These are phyloP conservation scores for Cercospora zeae-maydis DNA, from an alignment of 2,329 filamentous ascomycete genomes.

Conservation along the genomic window DNA sequence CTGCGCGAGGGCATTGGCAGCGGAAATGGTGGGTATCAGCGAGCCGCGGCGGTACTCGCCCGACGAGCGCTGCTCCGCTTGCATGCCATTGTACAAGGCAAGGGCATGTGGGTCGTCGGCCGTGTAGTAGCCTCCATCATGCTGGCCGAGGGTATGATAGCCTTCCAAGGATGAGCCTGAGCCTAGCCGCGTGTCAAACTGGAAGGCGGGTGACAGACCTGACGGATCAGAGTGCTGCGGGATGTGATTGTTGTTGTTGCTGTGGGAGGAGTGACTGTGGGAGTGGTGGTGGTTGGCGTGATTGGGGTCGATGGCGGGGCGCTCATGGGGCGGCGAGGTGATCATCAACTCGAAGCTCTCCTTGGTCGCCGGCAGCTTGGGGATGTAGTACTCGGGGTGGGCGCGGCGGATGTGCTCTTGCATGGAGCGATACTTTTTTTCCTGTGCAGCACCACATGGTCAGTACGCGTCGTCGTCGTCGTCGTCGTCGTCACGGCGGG, in stretches of 20 bases:
- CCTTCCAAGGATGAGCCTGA: constrained; percentile 38
- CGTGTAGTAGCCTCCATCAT: constrained; percentile 42
- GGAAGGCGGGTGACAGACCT: constrained; percentile 38
- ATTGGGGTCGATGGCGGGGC: constrained; percentile 47
- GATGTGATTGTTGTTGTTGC: constrained; percentile 23
- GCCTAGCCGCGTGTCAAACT: constrained; percentile 33
- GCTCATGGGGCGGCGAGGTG: constrained; percentile 76
- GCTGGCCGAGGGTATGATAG: constrained; percentile 38
- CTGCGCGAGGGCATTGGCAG: constrained; percentile 82
- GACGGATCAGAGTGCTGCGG: constrained; percentile 36
- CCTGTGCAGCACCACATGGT: constrained; percentile 53
- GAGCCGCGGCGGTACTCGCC: constrained; percentile 66
- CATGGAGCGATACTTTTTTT: constrained; percentile 97
- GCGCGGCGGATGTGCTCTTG: constrained; percentile 98
- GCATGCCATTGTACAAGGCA: constrained; percentile 54
- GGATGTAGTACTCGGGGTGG: constrained; percentile 94
- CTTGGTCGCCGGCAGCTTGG: constrained; percentile 95
- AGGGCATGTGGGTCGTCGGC: constrained; percentile 58
- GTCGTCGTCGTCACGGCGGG: not conserved
- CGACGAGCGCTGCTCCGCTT: constrained; percentile 54
- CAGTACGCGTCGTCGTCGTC: constrained; percentile 6
- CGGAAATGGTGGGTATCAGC: constrained; percentile 66
- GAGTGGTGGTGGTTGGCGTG: constrained; percentile 36
- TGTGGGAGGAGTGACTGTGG: constrained; percentile 13
- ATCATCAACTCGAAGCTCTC: constrained; percentile 98